phyloP scores from a whole-genome alignment of 1,284 basidiomycete species.

The Tilletia setariae region DNA sequence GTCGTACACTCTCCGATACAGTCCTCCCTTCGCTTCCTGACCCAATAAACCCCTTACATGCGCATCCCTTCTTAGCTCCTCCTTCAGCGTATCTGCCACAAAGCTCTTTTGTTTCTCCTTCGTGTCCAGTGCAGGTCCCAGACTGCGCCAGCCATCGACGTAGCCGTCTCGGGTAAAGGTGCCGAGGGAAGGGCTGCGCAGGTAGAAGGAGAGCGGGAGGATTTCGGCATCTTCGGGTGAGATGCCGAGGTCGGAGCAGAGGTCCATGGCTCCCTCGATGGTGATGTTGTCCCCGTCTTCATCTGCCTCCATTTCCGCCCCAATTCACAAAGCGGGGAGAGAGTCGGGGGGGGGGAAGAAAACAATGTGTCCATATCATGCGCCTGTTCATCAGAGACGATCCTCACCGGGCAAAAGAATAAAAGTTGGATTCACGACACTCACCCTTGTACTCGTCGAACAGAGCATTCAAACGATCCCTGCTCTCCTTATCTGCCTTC shows the following conservation, averaged over 20 bases:
- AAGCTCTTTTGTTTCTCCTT: conserved; percentile 38
- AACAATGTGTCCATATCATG: too few relatives aligned
- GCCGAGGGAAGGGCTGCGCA: conserved; percentile 42
- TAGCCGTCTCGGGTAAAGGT: conserved; percentile 40
- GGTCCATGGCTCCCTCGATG: conserved; percentile 45
- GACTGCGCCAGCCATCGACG: conserved; percentile 45
- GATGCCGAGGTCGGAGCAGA: conserved; percentile 43
- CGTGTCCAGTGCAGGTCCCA: conserved; percentile 33
- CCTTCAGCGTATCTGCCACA: conserved; percentile 29
- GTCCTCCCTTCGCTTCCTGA: conserved; percentile 23
- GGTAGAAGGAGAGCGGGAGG: conserved; percentile 50
- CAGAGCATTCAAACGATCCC: conserved; percentile 61
- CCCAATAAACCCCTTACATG: conserved; percentile 31
- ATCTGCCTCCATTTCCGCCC: conserved; percentile 18
- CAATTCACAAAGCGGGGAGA: neutral
- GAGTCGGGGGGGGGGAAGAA: neutral
- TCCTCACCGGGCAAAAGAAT: too few relatives aligned
- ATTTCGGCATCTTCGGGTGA: conserved; percentile 47
- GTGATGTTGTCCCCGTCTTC: conserved; percentile 40
- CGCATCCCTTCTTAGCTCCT: conserved; percentile 37
- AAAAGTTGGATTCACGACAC: conserved; percentile 13
- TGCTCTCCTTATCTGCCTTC: conserved; percentile 31
- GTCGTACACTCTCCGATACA: conserved; percentile 79
- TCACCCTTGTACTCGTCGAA: conserved; percentile 78
- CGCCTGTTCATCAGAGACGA: too few relatives aligned